phyloP scores from a whole-genome alignment of 352 stramenopile species.

The Globisporangium paroecandrum region DNA sequence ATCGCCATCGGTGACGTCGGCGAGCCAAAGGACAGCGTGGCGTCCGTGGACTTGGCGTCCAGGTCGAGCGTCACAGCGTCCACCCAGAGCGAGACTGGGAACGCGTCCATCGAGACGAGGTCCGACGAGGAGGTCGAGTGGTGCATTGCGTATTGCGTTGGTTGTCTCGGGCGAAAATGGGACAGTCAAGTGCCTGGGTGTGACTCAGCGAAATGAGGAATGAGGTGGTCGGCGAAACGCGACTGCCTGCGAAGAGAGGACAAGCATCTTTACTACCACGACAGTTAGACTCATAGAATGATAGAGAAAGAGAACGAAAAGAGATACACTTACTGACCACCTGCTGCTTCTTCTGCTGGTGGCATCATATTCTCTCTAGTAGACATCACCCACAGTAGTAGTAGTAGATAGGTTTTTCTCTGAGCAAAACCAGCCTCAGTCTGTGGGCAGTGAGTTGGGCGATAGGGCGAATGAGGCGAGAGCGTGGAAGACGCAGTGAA shows the following conservation, averaged over 20 bases:
- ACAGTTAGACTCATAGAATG: neutral
- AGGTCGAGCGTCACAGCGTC: neutral
- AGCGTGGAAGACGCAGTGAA: neutral
- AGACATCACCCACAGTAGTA: neutral
- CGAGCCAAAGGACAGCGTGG: neutral
- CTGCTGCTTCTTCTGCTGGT: neutral
- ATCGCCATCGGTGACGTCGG: neutral
- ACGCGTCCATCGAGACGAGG: neutral
- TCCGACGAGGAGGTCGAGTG: neutral
- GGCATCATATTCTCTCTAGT: neutral
- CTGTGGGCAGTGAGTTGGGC: neutral
- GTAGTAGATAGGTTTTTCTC: neutral
- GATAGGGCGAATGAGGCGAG: neutral
- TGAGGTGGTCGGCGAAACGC: neutral
- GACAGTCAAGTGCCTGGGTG: neutral
- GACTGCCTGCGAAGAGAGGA: neutral
- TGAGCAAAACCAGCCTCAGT: neutral
- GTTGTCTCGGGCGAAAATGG: neutral
- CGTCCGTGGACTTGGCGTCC: neutral
- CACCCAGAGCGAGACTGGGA: neutral
- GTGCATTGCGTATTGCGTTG: neutral
- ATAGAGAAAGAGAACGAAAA: neutral
- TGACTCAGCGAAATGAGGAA: constrained; percentile 3
- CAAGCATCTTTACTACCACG: neutral
- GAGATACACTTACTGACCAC: neutral